Evolutionary conservation across 2,329 filamentous ascomycete genomes (phyloP), one percentile per base, ranked within the genome.

Genomic region (Stachybotrys chlorohalonatus): DNA sequence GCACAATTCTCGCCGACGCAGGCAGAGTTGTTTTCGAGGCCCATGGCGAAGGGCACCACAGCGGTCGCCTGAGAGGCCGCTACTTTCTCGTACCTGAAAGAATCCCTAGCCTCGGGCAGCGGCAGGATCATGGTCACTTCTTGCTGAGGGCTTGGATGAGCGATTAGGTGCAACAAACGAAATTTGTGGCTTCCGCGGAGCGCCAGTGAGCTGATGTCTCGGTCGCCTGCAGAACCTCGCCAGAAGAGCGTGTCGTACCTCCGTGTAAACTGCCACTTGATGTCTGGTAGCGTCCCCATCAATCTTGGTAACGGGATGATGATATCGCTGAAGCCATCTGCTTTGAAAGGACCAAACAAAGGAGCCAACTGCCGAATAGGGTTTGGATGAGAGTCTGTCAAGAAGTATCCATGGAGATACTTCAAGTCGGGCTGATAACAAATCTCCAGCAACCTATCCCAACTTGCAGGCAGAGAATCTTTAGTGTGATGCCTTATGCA

Each of bases 381-480:
- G 51, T 82, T 80, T 58, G 83, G 75, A 1, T 80, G 75, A 7
- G 86, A 80, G 0, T 86, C 81, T 0, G 81, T 83, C 47, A 88
- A 75, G 65, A 89, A 83, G 63, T 93, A 83, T 47, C 88, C 86
- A 62, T 93, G 89, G 1, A 93, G 75, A 57, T 85, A 78, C 31
- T 83, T 80, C 36, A 93, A 73, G 59, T 94, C 90, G 1, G 90
- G 86, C 63, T 94, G 89, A 56, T 87, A 81, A 65, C 90, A 95
- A 31, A 86, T 77, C 50, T 89, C 80, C 6, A 84, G 78, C 6
- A 86, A 82, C 8, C 77, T 66, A 1, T 77, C 74, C 84, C 87
- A 92, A 60, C 88, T 77, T 5, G 75, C 73, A 6, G 90, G 71
- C 62, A 89, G 87, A 24, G 84, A 83, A 2, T 82, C 84, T 16